These are phyloP conservation scores for Paramyrothecium roridum DNA, from an alignment of 2,329 filamentous ascomycete genomes.

Conservation along the genomic window DNA sequence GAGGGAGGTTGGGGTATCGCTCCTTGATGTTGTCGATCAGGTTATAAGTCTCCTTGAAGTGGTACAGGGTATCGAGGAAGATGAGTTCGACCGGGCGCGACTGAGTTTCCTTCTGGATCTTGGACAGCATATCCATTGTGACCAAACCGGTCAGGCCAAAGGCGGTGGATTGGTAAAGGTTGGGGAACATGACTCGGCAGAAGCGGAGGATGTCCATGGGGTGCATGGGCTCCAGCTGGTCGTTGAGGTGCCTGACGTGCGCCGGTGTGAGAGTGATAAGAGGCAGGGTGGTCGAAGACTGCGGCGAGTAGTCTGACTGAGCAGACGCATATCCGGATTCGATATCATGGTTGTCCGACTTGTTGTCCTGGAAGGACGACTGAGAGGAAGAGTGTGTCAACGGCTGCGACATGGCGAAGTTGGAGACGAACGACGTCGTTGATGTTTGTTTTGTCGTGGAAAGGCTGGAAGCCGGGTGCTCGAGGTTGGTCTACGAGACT, in stretches of 20 bases:
- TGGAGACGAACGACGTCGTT: constrained; percentile 16
- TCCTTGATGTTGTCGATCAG: constrained; percentile 71
- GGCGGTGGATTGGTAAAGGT: constrained; percentile 82
- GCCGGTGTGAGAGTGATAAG: constrained; percentile 81
- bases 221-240: constrained; percentile 81
- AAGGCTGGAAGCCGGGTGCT: neutral
- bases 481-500: too few species aligned
- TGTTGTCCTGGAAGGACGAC: constrained; percentile 34
- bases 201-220: constrained; percentile 90
- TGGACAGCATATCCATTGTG: constrained; percentile 81
- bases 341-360: constrained; percentile 41
- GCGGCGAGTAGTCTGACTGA: constrained; percentile 34
- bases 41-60: constrained; percentile 74
- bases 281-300: constrained; percentile 49
- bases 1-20: constrained; percentile 72
- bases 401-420: constrained; percentile 32
- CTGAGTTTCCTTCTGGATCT: constrained; percentile 63
- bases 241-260: constrained; percentile 88
- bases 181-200: constrained; percentile 86
- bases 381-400: constrained; percentile 37
- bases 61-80: constrained; percentile 82
- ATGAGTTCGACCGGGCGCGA: constrained; percentile 62
- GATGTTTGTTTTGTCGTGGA: neutral
- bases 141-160: constrained; percentile 80
- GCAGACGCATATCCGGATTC: constrained; percentile 85